phyloP scores from a whole-genome alignment of 441 rosid genomes.

The Gossypium gossypioides region DNA sequence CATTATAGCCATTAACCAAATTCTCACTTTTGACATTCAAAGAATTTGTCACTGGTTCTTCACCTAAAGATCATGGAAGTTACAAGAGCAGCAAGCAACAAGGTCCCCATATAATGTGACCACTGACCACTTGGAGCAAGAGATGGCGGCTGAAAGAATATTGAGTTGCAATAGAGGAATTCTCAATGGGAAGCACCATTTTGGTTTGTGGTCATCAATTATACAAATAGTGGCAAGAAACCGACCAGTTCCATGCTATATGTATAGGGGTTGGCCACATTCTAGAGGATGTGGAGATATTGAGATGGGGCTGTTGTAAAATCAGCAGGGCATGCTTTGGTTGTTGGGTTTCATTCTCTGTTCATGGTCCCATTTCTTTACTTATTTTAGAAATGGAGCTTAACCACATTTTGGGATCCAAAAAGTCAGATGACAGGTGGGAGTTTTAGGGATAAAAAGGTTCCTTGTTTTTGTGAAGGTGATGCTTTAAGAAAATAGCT shows the following conservation, averaged over 20 bases:
- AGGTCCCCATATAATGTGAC: background rate
- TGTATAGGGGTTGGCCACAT: background rate
- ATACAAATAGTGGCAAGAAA: slow-evolving; percentile 11
- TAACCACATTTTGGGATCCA: background rate
- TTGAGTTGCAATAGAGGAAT: background rate
- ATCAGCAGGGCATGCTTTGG: background rate
- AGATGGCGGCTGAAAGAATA: background rate
- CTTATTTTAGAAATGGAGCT: background rate
- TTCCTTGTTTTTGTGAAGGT: too few species aligned
- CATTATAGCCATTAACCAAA: slow-evolving; percentile 19
- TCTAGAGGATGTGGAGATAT: slow-evolving; percentile 8
- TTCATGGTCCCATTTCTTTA: background rate
- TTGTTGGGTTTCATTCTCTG: background rate
- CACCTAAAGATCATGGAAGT: background rate
- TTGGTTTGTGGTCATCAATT: background rate
- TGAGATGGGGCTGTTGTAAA: background rate
- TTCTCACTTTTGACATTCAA: slow-evolving; percentile 14
- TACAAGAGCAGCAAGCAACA: background rate
- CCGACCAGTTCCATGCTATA: slow-evolving; percentile 16
- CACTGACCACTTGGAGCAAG: background rate
- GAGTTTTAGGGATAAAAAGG: too few species aligned
- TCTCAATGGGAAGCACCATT: slow-evolving; percentile 20
- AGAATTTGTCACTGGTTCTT: slow-evolving; percentile 29
- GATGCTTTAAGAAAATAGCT: too few species aligned
- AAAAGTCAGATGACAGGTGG: background rate